Conservation (phyloP, 2,329 filamentous ascomycete species). For the Stachybotrys chartarum region DNA sequence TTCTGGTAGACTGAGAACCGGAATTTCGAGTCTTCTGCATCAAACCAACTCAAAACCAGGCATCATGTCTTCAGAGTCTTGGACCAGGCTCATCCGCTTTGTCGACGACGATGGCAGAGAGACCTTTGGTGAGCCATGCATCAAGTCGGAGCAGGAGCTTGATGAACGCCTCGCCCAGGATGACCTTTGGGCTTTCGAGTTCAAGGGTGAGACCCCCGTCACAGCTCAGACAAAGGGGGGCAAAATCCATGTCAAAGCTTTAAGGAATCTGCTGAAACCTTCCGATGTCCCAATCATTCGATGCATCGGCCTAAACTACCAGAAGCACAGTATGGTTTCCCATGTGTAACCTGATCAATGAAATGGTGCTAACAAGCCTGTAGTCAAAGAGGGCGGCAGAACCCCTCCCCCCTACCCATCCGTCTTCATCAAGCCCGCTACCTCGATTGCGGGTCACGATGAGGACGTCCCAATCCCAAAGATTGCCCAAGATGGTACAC, state of each 20-base stretch:
- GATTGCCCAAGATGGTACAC: conserved; percentile 35
- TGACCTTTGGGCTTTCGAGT: conserved; percentile 20
- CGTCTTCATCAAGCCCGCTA: conserved; percentile 44
- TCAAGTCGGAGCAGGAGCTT: conserved; percentile 19
- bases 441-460: conserved; percentile 26
- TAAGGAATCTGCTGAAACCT: conserved; percentile 20
- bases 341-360: rapidly evolving
- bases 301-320: conserved; percentile 29
- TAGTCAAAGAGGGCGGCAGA: conserved; percentile 45
- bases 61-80: conserved; percentile 16
- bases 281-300: conserved; percentile 26
- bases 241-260: conserved; percentile 21
- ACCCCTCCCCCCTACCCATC: conserved; percentile 41
- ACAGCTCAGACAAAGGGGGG: conserved; percentile 14
- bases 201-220: conserved; percentile 19
- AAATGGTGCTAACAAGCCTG: neutral
- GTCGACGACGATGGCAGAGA: conserved; percentile 22
- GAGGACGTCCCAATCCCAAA: conserved; percentile 36
- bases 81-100: conserved; percentile 26
- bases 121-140: conserved; percentile 24
- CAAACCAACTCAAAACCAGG: too few relatives aligned
- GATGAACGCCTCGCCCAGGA: conserved; percentile 11
- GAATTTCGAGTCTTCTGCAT: too few relatives aligned
- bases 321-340: conserved; percentile 22
- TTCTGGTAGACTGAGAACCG: too few relatives aligned